These are phyloP conservation scores for Ophiostoma australiae DNA, from an alignment of 2,329 filamentous ascomycete species.

Conservation along the genomic window DNA sequence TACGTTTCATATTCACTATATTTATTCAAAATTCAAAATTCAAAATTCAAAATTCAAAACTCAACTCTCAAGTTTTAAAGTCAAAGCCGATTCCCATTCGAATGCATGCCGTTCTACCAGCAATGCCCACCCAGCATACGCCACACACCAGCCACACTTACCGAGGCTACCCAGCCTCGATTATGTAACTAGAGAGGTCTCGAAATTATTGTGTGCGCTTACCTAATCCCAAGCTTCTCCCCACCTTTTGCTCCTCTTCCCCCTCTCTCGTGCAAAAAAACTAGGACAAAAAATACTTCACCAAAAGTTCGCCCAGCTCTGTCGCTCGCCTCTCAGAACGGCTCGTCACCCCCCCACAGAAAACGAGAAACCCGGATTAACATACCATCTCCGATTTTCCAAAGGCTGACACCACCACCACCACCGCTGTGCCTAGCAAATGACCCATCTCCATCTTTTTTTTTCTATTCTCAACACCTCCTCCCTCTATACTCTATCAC, in stretches of 20 bases:
- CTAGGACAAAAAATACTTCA: slow-evolving; percentile 22
- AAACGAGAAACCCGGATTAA: slow-evolving; percentile 21
- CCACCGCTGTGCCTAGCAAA: slow-evolving; percentile 10
- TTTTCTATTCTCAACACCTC: slow-evolving; percentile 15
- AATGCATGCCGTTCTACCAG: background rate
- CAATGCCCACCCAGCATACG: background rate
- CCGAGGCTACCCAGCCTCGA: slow-evolving; percentile 10
- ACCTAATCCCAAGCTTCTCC: slow-evolving; percentile 1
- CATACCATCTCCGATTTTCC: slow-evolving; percentile 21
- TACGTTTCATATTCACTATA: background rate
- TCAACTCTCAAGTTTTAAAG: background rate
- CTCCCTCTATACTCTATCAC: slow-evolving; percentile 6
- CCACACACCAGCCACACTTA: slow-evolving; percentile 10
- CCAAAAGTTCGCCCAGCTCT: background rate
- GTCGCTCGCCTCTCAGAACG: background rate
- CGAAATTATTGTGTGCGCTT: slow-evolving; percentile 25
- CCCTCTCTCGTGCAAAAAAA: slow-evolving; percentile 19
- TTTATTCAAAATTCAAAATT: background rate
- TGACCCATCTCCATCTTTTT: slow-evolving; percentile 22
- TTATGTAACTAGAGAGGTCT: slow-evolving; percentile 8
- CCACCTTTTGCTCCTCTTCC: slow-evolving; percentile 7
- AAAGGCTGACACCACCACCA: slow-evolving; percentile 18
- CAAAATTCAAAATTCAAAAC: background rate
- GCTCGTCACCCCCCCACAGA: slow-evolving; percentile 13
- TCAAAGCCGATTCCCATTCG: background rate